phyloP scores from a whole-genome alignment of 1,284 basidiomycete genomes.

The Trametes versicolor region DNA sequence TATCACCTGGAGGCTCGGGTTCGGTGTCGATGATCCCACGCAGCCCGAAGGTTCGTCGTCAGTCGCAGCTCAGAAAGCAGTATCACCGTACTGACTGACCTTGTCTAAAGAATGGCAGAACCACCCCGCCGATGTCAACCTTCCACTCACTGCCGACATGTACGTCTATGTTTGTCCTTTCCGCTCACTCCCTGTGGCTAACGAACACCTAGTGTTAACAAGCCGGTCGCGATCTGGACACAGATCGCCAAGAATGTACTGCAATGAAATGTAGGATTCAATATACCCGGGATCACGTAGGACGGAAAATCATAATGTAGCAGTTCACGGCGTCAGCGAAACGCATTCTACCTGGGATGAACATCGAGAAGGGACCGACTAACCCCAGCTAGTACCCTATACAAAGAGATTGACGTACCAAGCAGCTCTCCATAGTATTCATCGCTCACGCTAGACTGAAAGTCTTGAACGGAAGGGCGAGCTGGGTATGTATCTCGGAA shows the following conservation, averaged over 20 bases:
- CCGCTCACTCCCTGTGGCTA: background rate
- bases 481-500: no score
- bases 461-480: no score
- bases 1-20: slow-evolving; percentile 71
- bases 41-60: slow-evolving; percentile 60
- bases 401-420: no score
- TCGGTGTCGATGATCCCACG: slow-evolving; percentile 59
- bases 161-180: slow-evolving; percentile 40
- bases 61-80: no score
- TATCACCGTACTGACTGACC: background rate
- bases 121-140: slow-evolving; percentile 61
- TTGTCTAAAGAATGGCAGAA: slow-evolving; percentile 63
- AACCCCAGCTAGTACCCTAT: no score
- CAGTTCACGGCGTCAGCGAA: no score
- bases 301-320: background rate
- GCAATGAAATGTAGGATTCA: background rate
- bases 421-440: no score
- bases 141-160: slow-evolving; percentile 59
- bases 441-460: no score
- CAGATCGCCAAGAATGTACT: slow-evolving; percentile 47
- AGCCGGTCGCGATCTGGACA: slow-evolving; percentile 60
- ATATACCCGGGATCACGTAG: background rate
- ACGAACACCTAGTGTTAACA: slow-evolving; percentile 50
- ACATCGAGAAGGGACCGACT: no score
- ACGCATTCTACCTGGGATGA: no score